Evolutionary conservation across 306 rosid genomes (phyloP).

Genomic region (Prinsepia uniflora): DNA sequence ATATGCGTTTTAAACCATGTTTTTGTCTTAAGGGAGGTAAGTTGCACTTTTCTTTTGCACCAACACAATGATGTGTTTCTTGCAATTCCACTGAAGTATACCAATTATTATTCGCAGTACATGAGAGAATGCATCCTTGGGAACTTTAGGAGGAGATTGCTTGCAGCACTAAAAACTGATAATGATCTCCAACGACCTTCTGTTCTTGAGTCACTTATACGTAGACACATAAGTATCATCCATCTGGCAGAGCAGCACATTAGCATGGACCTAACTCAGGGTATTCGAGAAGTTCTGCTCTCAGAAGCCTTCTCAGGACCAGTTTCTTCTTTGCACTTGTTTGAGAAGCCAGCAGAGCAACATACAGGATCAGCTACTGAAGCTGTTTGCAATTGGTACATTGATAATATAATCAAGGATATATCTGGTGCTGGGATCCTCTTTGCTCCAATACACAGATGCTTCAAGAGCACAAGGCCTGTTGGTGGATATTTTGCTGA

Average conservation of each 20-base stretch:
- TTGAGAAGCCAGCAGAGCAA: conserved; percentile 83
- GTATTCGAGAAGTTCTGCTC: conserved; percentile 88
- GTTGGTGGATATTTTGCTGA: conserved; percentile 99
- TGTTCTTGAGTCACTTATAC: conserved; percentile 73
- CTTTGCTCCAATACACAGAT: conserved; percentile 83
- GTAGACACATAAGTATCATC: conserved; percentile 79
- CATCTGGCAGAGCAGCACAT: conserved; percentile 98
- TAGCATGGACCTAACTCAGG: conserved; percentile 96
- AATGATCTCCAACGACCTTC: conserved; percentile 97
- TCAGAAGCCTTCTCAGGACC: conserved; percentile 92
- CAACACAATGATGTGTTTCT: background rate
- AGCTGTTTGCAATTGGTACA: conserved; percentile 92
- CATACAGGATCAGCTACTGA: conserved; percentile 89
- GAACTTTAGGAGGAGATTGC: conserved; percentile 96
- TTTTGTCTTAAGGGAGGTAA: conserved; percentile 91
- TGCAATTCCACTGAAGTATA: conserved; percentile 22
- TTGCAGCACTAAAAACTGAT: conserved; percentile 87
- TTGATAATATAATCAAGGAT: conserved; percentile 89
- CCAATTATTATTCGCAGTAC: conserved; percentile 61
- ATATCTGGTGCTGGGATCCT: conserved; percentile 91
- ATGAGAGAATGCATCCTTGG: conserved; percentile 99
- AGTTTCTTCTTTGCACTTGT: conserved; percentile 84
- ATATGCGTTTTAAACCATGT: conserved; percentile 94
- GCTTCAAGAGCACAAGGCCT: conserved; percentile 97
- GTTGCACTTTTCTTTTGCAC: background rate